Conservation (phyloP, 1,139 yeast genomes). For the Geotrichum reessii region DNA sequence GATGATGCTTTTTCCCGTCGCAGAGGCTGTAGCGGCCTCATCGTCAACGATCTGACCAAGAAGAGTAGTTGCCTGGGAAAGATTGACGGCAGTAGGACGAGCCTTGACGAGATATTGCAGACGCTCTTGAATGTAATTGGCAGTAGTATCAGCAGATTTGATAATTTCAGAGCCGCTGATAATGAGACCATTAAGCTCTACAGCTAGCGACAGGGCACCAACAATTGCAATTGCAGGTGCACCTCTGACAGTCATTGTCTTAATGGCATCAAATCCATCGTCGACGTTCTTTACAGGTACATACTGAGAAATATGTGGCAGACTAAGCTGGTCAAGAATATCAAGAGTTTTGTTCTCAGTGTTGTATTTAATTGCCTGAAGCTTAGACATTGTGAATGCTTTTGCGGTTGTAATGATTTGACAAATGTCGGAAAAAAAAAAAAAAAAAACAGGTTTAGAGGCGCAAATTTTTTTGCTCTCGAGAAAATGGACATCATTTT, state of each 20-base stretch:
- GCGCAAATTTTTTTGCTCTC: not conserved
- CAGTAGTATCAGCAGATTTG: constrained; percentile 18
- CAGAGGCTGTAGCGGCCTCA: not conserved
- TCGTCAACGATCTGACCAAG: constrained; percentile 38
- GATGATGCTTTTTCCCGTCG: constrained; percentile 24
- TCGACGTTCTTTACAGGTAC: constrained; percentile 52
- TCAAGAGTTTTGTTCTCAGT: constrained; percentile 43
- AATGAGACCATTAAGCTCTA: constrained; percentile 44
- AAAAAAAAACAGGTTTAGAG: not conserved
- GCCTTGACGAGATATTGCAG: constrained; percentile 67
- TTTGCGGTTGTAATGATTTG: not conserved
- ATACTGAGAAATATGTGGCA: constrained; percentile 76
- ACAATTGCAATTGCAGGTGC: constrained; percentile 98
- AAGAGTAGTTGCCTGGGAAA: constrained; percentile 69
- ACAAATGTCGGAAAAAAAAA: not conserved
- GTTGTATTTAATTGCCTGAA: constrained; percentile 65
- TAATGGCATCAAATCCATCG: constrained; percentile 78
- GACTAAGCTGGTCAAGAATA: constrained; percentile 71
- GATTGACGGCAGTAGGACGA: constrained; percentile 93
- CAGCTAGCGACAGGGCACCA: constrained; percentile 77
- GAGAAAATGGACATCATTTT: not conserved
- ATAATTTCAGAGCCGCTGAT: constrained; percentile 2
- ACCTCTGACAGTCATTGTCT: constrained; percentile 90
- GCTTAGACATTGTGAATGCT: constrained; percentile 18
- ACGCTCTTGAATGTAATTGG: constrained; percentile 35